phyloP scores from a whole-genome alignment of 148 eudicot species.

The Beta vulgaris region DNA sequence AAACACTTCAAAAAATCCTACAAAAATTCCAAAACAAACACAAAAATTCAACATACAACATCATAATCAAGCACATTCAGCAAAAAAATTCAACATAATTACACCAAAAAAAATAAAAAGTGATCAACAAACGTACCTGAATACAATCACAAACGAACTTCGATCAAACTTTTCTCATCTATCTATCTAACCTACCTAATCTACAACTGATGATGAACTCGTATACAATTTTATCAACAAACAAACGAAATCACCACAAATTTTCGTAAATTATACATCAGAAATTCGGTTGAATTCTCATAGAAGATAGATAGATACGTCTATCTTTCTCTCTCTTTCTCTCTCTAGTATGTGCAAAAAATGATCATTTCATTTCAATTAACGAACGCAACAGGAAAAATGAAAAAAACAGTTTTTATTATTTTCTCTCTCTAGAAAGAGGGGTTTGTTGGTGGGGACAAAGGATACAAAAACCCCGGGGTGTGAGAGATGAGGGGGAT shows the following conservation, averaged over 20 bases:
- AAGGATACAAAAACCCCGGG: constrained; percentile 41
- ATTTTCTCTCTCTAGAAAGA: constrained; percentile 17
- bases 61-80: not conserved
- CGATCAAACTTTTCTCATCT: not conserved
- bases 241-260: not conserved
- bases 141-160: constrained; percentile 21
- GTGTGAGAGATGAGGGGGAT: constrained; percentile 9
- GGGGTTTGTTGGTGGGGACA: constrained; percentile 34
- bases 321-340: constrained; percentile 6
- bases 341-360: not conserved
- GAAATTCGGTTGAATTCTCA: constrained; percentile 17
- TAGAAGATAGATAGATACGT: constrained; percentile 16
- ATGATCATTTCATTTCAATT: constrained; percentile 17
- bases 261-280: constrained; percentile 3
- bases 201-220: not conserved
- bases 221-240: too few relatives aligned
- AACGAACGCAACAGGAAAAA: constrained; percentile 31
- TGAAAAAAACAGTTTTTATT: not conserved
- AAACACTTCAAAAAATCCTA: not conserved
- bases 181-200: not conserved
- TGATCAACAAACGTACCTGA: constrained; percentile 25
- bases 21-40: not conserved
- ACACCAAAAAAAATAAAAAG: not conserved
- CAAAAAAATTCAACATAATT: not conserved
- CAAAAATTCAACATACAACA: not conserved